These are phyloP conservation scores for Periconia digitata DNA, from an alignment of 2,329 filamentous ascomycete genomes.

Conservation along the genomic window DNA sequence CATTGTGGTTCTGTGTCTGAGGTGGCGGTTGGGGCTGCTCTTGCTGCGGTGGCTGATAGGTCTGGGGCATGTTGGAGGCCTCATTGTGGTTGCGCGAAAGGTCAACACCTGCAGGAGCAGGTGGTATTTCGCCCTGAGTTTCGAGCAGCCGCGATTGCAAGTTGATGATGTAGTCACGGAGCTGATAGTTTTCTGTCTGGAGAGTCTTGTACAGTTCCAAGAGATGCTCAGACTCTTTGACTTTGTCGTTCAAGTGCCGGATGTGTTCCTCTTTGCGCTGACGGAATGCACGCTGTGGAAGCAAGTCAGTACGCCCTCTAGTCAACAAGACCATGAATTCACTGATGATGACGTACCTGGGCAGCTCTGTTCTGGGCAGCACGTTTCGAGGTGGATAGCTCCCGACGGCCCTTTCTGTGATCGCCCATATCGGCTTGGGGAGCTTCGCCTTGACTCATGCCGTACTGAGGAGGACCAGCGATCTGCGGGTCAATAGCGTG, in stretches of 20 bases:
- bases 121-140: conserved; percentile 78
- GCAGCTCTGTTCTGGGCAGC: conserved; percentile 96
- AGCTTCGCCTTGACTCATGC: conserved; percentile 51
- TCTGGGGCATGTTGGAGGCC: conserved; percentile 24
- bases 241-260: conserved; percentile 93
- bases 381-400: conserved; percentile 92
- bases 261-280: conserved; percentile 98
- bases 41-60: conserved; percentile 15
- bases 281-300: conserved; percentile 80
- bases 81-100: conserved; percentile 58
- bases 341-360: conserved; percentile 63
- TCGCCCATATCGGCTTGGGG: conserved; percentile 52
- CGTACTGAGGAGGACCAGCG: conserved; percentile 50
- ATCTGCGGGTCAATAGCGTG: conserved; percentile 63
- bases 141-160: conserved; percentile 86
- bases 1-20: conserved; percentile 27
- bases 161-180: conserved; percentile 90
- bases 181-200: conserved; percentile 83
- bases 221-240: conserved; percentile 75
- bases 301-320: not conserved
- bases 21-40: conserved; percentile 24
- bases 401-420: conserved; percentile 70
- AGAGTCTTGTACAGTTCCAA: conserved; percentile 77
- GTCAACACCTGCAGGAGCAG: conserved; percentile 78
- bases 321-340: conserved; percentile 6